Conservation (phyloP, 495 filamentous ascomycete genomes). For the Aspergillus incahuasiensis region DNA sequence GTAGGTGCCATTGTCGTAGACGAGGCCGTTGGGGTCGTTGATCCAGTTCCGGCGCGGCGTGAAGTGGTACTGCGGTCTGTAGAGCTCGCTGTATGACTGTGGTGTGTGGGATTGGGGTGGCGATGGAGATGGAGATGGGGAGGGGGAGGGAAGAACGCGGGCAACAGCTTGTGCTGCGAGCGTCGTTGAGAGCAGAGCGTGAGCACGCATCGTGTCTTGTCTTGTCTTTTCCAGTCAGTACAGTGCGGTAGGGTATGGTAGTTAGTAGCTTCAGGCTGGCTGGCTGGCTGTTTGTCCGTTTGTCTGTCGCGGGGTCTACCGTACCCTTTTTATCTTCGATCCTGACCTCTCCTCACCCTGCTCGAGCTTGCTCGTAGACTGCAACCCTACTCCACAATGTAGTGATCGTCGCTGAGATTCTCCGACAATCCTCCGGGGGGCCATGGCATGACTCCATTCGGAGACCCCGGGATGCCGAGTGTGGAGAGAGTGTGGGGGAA, state of each 20-base stretch:
- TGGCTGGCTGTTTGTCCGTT: background rate
- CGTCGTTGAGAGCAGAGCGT: background rate
- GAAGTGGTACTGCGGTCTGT: slow-evolving; percentile 50
- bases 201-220: background rate
- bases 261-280: too few relatives aligned
- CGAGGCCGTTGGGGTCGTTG: slow-evolving; percentile 59
- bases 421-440: background rate
- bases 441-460: background rate
- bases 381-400: background rate
- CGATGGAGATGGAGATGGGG: background rate
- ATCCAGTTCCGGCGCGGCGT: slow-evolving; percentile 50
- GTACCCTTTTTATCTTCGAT: background rate
- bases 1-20: slow-evolving; percentile 33
- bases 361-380: background rate
- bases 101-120: too few relatives aligned
- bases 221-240: too few relatives aligned
- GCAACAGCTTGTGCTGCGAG: background rate
- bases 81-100: slow-evolving; percentile 39
- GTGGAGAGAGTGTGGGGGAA: background rate
- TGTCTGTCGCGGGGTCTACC: background rate
- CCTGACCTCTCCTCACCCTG: background rate
- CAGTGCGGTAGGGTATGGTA: too few relatives aligned
- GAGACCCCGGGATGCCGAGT: background rate
- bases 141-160: background rate
- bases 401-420: background rate